Base-by-base conservation (phyloP, 164 flowering plant genomes). In the Vitis rotundifolia region DNA sequence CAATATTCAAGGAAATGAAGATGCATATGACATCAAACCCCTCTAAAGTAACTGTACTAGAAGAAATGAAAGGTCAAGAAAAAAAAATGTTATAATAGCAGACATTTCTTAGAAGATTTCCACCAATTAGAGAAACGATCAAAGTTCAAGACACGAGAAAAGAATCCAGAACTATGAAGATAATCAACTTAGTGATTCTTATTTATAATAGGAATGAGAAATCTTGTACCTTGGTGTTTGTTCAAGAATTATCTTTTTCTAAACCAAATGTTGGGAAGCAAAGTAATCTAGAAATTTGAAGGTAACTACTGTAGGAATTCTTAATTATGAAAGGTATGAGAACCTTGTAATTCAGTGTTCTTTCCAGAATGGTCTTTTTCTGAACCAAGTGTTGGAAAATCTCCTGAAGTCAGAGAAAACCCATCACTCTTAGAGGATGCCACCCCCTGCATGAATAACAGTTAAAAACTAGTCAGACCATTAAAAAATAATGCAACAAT, bases 381-480 rank as follows among this genome's bases (percentile, higher is more conserved):
- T 28, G 91, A 82, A 47, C 98, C 97, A 77, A 96, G 98, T 2
- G 93, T 86, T 5, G 99, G 99, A 79, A 96, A 93, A 82, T 96
- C 99, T 66, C 97, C 97, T 79, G 97, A 84, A 63, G 78, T 77
- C 57, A 96, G 75, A 70, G 90, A 84, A 78, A 93, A 93, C 18
- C 76, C 85, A 67, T 82, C 86, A 18, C 70, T 77, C 83, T 84
- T 86, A 56, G 83, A 69, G 44, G 85, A 76, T 63, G 77, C 55
- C 53, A 77, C 78, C 61, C 88, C 89, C 96, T 95, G 85, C 75
- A 81, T 15, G 50, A 44, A 66, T 18, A 55, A 72, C 19, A 49
- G 5, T 9, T 9, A 52, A 56, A 16, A 67, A 10, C 26, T 16
- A 29, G 69, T 67, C 11, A 31, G 61, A 15, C 65, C 18, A 49